phyloP scores from a whole-genome alignment of 2,329 filamentous ascomycete species.

The Dendryphion nanum region DNA sequence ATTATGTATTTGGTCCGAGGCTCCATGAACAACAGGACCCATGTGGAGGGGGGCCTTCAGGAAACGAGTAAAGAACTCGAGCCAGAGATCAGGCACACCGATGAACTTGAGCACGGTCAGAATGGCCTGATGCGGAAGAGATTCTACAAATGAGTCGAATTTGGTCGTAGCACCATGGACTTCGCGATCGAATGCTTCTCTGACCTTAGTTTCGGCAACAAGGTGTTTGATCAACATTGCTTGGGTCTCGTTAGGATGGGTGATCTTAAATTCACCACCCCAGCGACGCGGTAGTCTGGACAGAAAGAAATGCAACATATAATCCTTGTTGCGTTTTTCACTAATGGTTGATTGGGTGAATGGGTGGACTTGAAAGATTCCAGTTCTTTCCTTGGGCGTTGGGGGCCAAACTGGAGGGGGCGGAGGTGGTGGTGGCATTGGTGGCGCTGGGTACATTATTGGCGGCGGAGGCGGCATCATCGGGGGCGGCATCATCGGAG shows the following conservation, averaged over 20 bases:
- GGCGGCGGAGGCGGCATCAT: background rate
- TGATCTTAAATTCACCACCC: slow-evolving; percentile 9
- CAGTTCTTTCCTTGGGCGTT: background rate
- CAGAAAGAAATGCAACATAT: slow-evolving; percentile 23
- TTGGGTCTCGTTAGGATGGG: slow-evolving; percentile 11
- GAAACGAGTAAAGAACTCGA: slow-evolving; percentile 59
- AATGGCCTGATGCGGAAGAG: slow-evolving; percentile 60
- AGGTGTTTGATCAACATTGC: slow-evolving; percentile 24
- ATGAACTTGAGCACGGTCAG: slow-evolving; percentile 58
- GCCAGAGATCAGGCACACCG: slow-evolving; percentile 56
- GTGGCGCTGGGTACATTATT: background rate
- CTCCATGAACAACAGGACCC: slow-evolving; percentile 17
- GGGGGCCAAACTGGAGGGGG: slow-evolving; percentile 1
- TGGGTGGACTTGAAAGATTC: background rate
- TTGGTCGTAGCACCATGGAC: slow-evolving; percentile 9
- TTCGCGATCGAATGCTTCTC: slow-evolving; percentile 16
- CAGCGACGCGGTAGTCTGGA: slow-evolving; percentile 18
- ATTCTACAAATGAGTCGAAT: slow-evolving; percentile 55
- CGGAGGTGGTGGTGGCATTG: slow-evolving; percentile 9
- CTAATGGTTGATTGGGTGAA: slow-evolving; percentile 7
- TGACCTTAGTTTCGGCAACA: slow-evolving; percentile 20
- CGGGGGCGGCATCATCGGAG: background rate
- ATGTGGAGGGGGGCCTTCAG: slow-evolving; percentile 24
- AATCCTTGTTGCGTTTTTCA: slow-evolving; percentile 13
- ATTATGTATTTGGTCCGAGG: slow-evolving; percentile 13